Base-by-base conservation (phyloP, 257 asterid species). In the Craterostigma plantagineum region DNA sequence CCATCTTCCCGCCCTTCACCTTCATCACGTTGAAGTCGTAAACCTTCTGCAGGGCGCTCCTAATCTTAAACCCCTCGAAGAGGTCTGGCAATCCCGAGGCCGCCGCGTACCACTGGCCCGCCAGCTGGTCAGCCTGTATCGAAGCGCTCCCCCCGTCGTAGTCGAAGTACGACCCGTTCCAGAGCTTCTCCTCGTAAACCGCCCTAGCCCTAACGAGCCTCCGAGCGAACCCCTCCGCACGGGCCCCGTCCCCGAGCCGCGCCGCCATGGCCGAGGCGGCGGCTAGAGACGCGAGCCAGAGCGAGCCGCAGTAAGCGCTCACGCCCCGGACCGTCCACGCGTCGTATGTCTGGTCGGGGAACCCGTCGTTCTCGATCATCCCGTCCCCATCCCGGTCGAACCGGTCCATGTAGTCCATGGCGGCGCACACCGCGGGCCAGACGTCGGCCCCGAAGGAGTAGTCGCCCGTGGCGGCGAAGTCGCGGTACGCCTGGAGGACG, bases 21-120 rank as follows among this genome's bases (percentile, higher is more conserved):
- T 73, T 90, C 92, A 83, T 83, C 14, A 90, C 99, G 45, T 90
- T 90, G 38, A 72, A 90, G 48, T 90, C 94, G 14, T 63, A 76
- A 16, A 90, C 60, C 17, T 90, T 90, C 61, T 90, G 91, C 33
- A 90, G 94, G 0, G 94, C 18, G 46, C 95, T 79, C 33, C 50
- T 59, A 44, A 90, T 77, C 72, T 77, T 79, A 54, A 11, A 46
- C 11, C 62, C 75, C 9, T 69, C 84, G n/a, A 90, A 90, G 16
- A 90, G 81, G 60, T 90, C 66, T 6, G 99, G 91, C 64, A 90
- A 67, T 12, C 99, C 99, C 9, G 99, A 83, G 15, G 95, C 77
- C 0, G 99, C 94, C 4, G 79, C 50, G 59, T 82, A 90, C 98
- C 98, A 90, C 62, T 90, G 98, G n/a, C 98, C 98, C 0, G 95